Base-by-base conservation (phyloP, 2,329 filamentous ascomycete species). In the Colletotrichum abscissum region DNA sequence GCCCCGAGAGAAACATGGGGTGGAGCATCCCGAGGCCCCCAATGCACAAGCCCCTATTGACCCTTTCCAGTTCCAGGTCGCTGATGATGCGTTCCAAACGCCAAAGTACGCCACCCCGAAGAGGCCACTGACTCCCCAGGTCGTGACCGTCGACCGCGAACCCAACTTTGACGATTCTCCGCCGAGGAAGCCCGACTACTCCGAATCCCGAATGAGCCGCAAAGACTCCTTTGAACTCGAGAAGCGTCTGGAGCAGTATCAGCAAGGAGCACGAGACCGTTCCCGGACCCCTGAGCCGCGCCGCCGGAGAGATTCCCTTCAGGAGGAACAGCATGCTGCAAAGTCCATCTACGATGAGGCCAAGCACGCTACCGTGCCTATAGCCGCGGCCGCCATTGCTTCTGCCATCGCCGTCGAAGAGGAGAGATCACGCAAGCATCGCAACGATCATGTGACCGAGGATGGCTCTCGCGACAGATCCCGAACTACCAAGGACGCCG, bases 41-140 rank as follows among this genome's bases (percentile, higher is more conserved):
- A 72, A 73, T 28, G 76, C 79, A 72, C 77, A 76, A 72, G 76
- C 79, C n/a, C 77, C 80, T 63, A 79, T 89, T 77, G 87, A 92
- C 80, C 88, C 89, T 22, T 91, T 92, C 79, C 85, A 90, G 78
- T 92, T 84, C 77, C 89, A 88, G 79, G 87, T 91, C 73, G 76
- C 84, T 55, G 84, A 88, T 73, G 85, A 88, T 77, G 85, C 86
- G n/a, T 89, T 89, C 72, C 80, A 82, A 62, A 87, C 86, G 11
- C 86, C 88, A 3, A 75, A 71, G 62, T 72, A 66, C 49, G 62
- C 71, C 26, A 84, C 82, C 14, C 83, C 85, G 1, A 78, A 79
- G 49, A 82, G 84, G 60, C 84, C 87, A 2, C 76, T 87, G 73
- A 88, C 87, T 4, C 89, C 87, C 7, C 83, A 83, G 72, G 81